These are phyloP conservation scores for Candida insectorum DNA, from an alignment of 805 yeast genomes.

Conservation along the genomic window DNA sequence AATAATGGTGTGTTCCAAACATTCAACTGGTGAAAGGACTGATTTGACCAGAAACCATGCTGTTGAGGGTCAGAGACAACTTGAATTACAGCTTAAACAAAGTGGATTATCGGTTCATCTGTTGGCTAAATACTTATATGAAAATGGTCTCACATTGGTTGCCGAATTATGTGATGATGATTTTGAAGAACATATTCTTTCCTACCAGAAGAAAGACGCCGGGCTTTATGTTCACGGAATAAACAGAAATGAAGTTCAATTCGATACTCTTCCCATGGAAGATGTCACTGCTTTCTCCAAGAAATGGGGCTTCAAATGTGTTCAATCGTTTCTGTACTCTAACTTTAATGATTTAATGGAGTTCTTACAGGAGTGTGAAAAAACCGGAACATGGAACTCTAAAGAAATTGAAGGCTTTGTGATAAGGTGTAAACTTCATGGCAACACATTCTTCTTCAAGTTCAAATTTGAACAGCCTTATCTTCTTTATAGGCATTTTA, in stretches of 20 bases:
- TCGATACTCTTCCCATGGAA: constrained; percentile 62
- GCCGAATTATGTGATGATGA: constrained; percentile 89
- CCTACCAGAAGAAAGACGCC: constrained; percentile 59
- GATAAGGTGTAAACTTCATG: constrained; percentile 52
- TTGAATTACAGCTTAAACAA: constrained; percentile 49
- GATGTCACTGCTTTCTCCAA: constrained; percentile 59
- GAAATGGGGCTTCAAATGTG: constrained; percentile 66
- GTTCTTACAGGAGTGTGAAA: constrained; percentile 55
- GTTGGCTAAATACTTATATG: constrained; percentile 55
- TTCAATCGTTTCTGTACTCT: constrained; percentile 43
- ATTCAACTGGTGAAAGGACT: constrained; percentile 70
- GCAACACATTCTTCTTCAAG: constrained; percentile 66
- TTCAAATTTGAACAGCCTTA: constrained; percentile 96
- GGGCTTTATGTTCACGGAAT: constrained; percentile 92
- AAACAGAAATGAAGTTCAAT: constrained; percentile 61
- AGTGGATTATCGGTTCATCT: constrained; percentile 39
- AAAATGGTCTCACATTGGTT: constrained; percentile 70
- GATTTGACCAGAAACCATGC: constrained; percentile 69
- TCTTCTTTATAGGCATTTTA: constrained; percentile 80
- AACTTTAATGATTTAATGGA: constrained; percentile 39
- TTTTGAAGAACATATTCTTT: constrained; percentile 91
- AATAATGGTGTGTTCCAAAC: constrained; percentile 85
- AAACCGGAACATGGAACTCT: constrained; percentile 67
- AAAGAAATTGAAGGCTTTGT: constrained; percentile 93
- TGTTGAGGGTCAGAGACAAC: constrained; percentile 57